Evolutionary conservation across 495 filamentous ascomycete genomes (phyloP).

Genomic region (Neurospora tetrasperma): DNA sequence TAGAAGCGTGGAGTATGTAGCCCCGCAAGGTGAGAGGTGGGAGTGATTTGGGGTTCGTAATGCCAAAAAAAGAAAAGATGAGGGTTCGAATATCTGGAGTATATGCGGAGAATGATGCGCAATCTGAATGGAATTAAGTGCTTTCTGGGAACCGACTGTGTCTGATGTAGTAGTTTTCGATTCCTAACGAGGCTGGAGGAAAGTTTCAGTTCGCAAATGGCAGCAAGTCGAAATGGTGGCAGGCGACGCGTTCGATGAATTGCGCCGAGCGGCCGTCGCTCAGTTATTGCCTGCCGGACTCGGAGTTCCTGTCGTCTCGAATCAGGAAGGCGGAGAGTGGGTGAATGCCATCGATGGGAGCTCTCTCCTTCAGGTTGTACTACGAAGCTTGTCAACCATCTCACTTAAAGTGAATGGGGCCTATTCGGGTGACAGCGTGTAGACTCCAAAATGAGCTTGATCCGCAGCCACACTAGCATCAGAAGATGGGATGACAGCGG

Average conservation of each 20-base stretch:
- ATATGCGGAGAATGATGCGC: not conserved
- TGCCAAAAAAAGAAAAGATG: conserved; percentile 1
- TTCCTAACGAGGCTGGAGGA: not conserved
- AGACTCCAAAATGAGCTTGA: not conserved
- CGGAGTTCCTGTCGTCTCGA: not conserved
- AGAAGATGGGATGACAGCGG: not conserved
- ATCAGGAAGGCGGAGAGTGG: not conserved
- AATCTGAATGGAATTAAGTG: not conserved
- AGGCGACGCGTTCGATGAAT: not conserved
- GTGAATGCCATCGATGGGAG: not conserved
- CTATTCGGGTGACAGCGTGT: not conserved
- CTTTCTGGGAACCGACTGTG: not conserved
- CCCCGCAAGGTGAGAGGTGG: not conserved
- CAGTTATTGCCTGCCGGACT: not conserved
- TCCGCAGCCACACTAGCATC: not conserved
- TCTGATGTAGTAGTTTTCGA: not conserved
- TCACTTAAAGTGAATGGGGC: not conserved
- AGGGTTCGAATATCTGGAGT: not conserved
- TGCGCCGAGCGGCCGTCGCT: not conserved
- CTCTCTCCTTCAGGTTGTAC: not conserved
- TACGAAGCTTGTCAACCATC: no score
- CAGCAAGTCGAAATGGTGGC: not conserved
- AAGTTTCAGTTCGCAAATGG: not conserved
- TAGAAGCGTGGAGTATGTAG: not conserved
- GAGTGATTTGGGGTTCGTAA: conserved; percentile 1